Evolutionary conservation across 1,284 basidiomycete genomes (phyloP).

Genomic region (Heterobasidion annosum): DNA sequence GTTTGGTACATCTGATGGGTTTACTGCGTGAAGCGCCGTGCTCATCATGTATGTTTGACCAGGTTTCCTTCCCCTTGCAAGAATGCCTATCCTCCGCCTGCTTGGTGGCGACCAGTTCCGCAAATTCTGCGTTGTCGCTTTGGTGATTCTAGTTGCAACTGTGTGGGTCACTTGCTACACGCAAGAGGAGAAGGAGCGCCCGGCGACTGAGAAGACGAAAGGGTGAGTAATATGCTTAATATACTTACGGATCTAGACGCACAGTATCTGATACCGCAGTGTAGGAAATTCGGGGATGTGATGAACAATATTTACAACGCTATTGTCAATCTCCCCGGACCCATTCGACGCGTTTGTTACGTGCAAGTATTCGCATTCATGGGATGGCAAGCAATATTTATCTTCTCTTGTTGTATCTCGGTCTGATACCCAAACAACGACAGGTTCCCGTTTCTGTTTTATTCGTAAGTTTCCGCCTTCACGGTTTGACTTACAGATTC

Average conservation of each 20-base stretch:
- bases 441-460: slow-evolving; percentile 94
- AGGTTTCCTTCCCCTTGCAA: slow-evolving; percentile 82
- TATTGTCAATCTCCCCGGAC: slow-evolving; percentile 66
- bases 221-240: slow-evolving; percentile 22
- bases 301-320: slow-evolving; percentile 70
- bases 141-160: slow-evolving; percentile 71
- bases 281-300: slow-evolving; percentile 50
- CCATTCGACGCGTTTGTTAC: slow-evolving; percentile 83
- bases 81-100: slow-evolving; percentile 65
- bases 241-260: slow-evolving; percentile 5
- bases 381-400: slow-evolving; percentile 60
- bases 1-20: slow-evolving; percentile 47
- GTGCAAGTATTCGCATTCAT: slow-evolving; percentile 90
- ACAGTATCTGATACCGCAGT: slow-evolving; percentile 10
- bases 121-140: slow-evolving; percentile 86
- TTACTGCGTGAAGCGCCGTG: slow-evolving; percentile 1
- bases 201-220: slow-evolving; percentile 30
- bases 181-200: slow-evolving; percentile 68
- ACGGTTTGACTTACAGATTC: slow-evolving; percentile 3
- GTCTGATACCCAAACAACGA: slow-evolving; percentile 1
- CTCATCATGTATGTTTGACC: slow-evolving; percentile 5
- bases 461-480: slow-evolving; percentile 46
- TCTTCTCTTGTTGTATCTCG: neutral
- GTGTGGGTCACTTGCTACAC: slow-evolving; percentile 84
- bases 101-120: slow-evolving; percentile 95